phyloP scores from a whole-genome alignment of 441 rosid genomes.

The Pelargonium myrrhifolium region DNA sequence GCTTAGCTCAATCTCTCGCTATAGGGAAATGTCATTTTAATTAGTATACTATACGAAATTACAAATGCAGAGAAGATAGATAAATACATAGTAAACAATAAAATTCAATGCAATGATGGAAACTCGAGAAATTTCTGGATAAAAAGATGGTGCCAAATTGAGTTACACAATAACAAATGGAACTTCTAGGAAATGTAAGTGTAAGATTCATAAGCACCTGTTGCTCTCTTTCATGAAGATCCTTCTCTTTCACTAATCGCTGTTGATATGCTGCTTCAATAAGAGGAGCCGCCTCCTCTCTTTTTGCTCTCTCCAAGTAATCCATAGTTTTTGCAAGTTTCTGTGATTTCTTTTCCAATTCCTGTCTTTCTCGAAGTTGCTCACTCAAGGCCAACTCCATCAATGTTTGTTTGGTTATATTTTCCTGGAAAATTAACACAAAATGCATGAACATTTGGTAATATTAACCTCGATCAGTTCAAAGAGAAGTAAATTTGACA shows the following conservation, averaged over 20 bases:
- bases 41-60: not conserved
- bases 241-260: constrained; percentile 75
- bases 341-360: constrained; percentile 88
- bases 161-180: not conserved
- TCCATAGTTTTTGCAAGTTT: constrained; percentile 90
- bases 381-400: constrained; percentile 74
- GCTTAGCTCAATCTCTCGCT: constrained; percentile 86
- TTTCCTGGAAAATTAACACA: constrained; percentile 44
- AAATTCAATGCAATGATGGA: too few relatives aligned
- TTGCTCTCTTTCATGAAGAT: constrained; percentile 78
- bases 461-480: not conserved
- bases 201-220: constrained; percentile 36
- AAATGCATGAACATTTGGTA: not conserved
- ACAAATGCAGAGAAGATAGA: too few relatives aligned
- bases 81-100: not conserved
- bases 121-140: too few relatives aligned
- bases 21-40: constrained; percentile 16
- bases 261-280: constrained; percentile 86
- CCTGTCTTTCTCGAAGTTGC: constrained; percentile 91
- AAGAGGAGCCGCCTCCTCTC: constrained; percentile 93
- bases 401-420: constrained; percentile 71
- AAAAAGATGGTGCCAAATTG: too few relatives aligned
- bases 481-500: constrained; percentile 19
- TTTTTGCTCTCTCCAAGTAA: constrained; percentile 88
- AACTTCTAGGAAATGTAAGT: not conserved